Base-by-base conservation (phyloP, 495 filamentous ascomycete genomes). In the Trichocladium uniseriatum region DNA sequence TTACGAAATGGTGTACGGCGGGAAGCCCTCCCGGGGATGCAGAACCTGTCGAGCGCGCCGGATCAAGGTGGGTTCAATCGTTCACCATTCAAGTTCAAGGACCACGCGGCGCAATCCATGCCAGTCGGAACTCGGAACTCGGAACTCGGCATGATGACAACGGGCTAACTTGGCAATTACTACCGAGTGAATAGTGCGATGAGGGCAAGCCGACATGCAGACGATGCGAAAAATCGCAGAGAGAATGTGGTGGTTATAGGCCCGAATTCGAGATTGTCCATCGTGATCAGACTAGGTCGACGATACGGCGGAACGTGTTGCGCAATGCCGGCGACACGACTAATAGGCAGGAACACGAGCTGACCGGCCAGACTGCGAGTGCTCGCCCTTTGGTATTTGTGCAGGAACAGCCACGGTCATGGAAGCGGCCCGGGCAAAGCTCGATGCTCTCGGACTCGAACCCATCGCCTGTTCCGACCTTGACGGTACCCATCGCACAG, bases 1-100 rank as follows among this genome's bases (percentile, higher is more conserved):
- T n/a, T n/a, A n/a, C n/a, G 27, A 48, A 32, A 87, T 87, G 83
- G 83, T 87, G 14, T 87, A 85, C 56, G 80, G 79, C 57, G 83
- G 83, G 45, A 83, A 82, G 62, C 83, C 83, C 42, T 84, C 81
- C 48, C 73, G 78, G 68, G 82, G 80, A 41, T 87, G 83, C 60
- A 78, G 80, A 59, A 81, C 81, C 59, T 87, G 83, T 56, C 72
- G 82, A 54, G 72, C 75, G 13, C 74, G 81, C 50, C 78, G 84
- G 59, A 83, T 77, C 71, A 87, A 82, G 81, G 84, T 84, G 66
- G 45, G 72, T 50, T n/a, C n/a, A n/a, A n/a, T n/a, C n/a, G n/a
- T n/a, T n/a, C n/a, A n/a, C n/a, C n/a, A n/a, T n/a, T n/a, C n/a
- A n/a, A n/a, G n/a, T n/a, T n/a, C n/a, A n/a, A n/a, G n/a, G n/a